Evolutionary conservation across 257 asterid genomes (phyloP), one percentile per base, ranked within the genome.

Genomic region (Nicotiana knightiana): DNA sequence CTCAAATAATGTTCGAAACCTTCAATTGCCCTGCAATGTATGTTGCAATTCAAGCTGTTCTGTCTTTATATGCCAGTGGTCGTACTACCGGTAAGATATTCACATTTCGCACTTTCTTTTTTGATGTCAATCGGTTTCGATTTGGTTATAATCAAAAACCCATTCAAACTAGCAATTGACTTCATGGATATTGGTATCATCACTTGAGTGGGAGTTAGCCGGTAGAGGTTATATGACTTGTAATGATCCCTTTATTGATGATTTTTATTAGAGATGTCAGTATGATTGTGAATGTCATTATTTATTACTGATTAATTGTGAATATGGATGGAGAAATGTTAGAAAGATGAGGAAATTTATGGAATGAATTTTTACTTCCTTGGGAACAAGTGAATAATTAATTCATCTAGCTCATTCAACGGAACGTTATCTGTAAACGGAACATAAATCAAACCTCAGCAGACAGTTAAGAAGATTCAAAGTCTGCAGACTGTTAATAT

Each of bases 21-120:
- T 75, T 75, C 63, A 75, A 75, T 28, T 75, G 80, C 28, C 80
- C 80, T 51, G 80, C 80, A 51, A 75, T 75, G 80, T 75, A 75
- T 75, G 80, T 75, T 75, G 80, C 80, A 28, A 75, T 75, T 75
- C 80, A 75, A 75, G 80, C 80, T 26, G 63, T 51, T 51, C 80
- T 75, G 17, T 75, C 80, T 75, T 75, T 75, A 15, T 75, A 75
- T 75, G 64, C 80, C 51, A 75, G 80, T 51, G 80, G 80, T 51
- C 80, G 80, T 75, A 75, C 63, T 28, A 75, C 80, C 51, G 80
- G 80, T 75, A 75, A 75, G 80, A 51, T 11, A 28, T 75, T 51
- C 46, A 26, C 63, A 75, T 26, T 51, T 63, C 13, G 17, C 37
- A 51, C 9, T 75, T 75, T 10, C 1, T 15, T 51, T 48, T 26